Base-by-base conservation (phyloP, 2,329 filamentous ascomycete species). In the Aspergillus luchuensis region DNA sequence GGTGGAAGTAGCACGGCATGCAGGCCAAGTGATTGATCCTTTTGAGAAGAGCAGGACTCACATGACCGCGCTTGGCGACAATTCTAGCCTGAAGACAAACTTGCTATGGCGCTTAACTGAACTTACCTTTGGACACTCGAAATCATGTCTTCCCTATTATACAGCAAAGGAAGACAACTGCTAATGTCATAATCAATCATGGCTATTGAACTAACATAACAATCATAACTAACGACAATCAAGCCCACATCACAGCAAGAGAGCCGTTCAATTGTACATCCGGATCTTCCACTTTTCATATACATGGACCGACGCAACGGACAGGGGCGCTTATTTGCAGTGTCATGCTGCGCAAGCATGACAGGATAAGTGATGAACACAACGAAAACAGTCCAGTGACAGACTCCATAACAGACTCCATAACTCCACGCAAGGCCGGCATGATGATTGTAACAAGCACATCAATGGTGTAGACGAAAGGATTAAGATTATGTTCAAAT, bases 401-500 rank as follows among this genome's bases (percentile, higher is more conserved):
- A 21, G n/a, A 36, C 33, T 36, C 33, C 33, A 36, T 15, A 36
- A 11, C 33, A 33, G 10, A 45, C 39, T 47, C 43, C 53, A 17
- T 17, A 47, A 56, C 25, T 56, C 39, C 39, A 28, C 41, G 53
- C 23, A 56, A 15, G 51, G 19, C 53, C 53, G n/a, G 39, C 19
- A 19, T 30, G 19, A 23, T 28, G 38, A n/a, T 23, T 23, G 49
- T 25, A 8, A 38, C 30, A 51, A 47, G 33, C 25, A 39, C 23
- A 33, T 45, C 17, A 19, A 49, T 21, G 23, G 36, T 52, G 21
- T 54, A 43, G 19, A 45, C 13, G 19, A 38, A 63, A 55, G 25
- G 30, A 58, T 50, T 50, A 59, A 47, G 41, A 54, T 50, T 54
- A 61, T 61, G 50, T 57, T 69, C 59, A 70, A 17, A 69, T 55